A percentile compares a stretch with the other conserved stretches of the same genome.
Evolutionary conservation across 352 stramenopile species (phyloP).

Genomic region (Phytopythium oedochilum): DNA sequence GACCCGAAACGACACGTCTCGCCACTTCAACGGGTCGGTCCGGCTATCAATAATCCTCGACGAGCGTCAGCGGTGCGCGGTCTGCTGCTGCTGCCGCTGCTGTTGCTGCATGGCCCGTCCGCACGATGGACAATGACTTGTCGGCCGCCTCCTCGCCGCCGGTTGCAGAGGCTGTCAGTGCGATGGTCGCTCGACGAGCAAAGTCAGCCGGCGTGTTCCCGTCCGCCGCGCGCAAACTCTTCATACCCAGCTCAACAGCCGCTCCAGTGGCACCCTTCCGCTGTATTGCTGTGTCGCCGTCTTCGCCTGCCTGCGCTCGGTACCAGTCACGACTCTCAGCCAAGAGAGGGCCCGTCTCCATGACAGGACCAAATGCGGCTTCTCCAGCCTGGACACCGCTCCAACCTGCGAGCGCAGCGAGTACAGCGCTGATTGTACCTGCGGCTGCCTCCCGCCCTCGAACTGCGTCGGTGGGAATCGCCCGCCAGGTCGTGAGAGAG

Average conservation of each 20-base stretch:
- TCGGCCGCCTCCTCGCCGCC: neutral
- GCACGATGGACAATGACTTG: constrained; percentile 5
- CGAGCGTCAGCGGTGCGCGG: neutral
- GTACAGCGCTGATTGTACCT: neutral
- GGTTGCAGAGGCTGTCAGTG: neutral
- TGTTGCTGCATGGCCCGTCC: neutral
- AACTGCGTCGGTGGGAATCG: constrained; percentile 12
- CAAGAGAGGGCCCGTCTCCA: neutral
- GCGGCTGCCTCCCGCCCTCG: constrained; percentile 9
- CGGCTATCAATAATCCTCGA: neutral
- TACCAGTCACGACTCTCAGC: neutral
- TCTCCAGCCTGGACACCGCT: neutral
- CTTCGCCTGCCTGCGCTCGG: neutral
- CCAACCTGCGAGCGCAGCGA: neutral
- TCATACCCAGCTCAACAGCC: neutral
- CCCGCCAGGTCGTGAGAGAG: constrained; percentile 40
- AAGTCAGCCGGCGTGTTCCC: constrained; percentile 20
- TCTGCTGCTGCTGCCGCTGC: neutral
- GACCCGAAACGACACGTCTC: neutral
- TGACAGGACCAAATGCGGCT: neutral
- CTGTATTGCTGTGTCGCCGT: neutral
- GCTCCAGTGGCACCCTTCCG: neutral
- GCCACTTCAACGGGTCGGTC: neutral
- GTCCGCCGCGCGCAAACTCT: constrained; percentile 20
- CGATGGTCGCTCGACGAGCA: constrained; percentile 7